Conservation (phyloP, 345 rosid species). For the Jatropha curcas region DNA sequence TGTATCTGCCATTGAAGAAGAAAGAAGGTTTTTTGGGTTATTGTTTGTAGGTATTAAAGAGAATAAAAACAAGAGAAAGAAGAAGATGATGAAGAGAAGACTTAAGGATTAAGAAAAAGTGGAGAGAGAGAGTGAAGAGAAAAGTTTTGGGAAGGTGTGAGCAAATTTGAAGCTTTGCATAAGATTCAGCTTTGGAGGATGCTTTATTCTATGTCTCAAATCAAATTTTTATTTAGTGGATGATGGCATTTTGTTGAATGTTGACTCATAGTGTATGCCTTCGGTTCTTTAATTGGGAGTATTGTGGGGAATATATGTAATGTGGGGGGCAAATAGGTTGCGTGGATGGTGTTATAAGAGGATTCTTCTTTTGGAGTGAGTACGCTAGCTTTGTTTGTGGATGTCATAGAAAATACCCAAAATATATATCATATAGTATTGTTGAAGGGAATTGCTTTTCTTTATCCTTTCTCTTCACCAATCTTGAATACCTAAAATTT, state of each 20-base stretch:
- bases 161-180: conserved; percentile 31
- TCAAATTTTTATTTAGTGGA: not conserved
- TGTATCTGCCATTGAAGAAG: conserved; percentile 67
- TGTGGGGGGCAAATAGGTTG: conserved; percentile 32
- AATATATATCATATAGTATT: not conserved
- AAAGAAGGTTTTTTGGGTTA: not conserved
- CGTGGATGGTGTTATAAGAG: conserved; percentile 25
- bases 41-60: conserved; percentile 26
- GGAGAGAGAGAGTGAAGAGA: conserved; percentile 16
- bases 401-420: conserved; percentile 4
- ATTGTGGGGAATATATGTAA: conserved; percentile 12
- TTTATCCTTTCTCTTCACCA: not conserved
- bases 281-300: not conserved
- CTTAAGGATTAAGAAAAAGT: conserved; percentile 46
- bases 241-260: conserved; percentile 29
- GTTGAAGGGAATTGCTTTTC: conserved; percentile 20
- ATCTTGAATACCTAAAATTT: not conserved
- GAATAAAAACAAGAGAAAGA: conserved; percentile 22
- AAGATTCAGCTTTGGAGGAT: conserved; percentile 8
- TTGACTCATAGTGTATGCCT: conserved; percentile 16
- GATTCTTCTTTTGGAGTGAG: conserved; percentile 61
- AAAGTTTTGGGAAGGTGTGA: conserved; percentile 23
- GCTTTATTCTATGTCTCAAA: conserved; percentile 1
- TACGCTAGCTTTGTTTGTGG: conserved; percentile 51
- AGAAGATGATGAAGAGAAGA: conserved; percentile 33